A percentile compares a stretch with the other conserved stretches of the same genome.
These are phyloP conservation scores for Penicillium sp. DNA, from an alignment of 2,329 filamentous ascomycete species.

Conservation along the genomic window DNA sequence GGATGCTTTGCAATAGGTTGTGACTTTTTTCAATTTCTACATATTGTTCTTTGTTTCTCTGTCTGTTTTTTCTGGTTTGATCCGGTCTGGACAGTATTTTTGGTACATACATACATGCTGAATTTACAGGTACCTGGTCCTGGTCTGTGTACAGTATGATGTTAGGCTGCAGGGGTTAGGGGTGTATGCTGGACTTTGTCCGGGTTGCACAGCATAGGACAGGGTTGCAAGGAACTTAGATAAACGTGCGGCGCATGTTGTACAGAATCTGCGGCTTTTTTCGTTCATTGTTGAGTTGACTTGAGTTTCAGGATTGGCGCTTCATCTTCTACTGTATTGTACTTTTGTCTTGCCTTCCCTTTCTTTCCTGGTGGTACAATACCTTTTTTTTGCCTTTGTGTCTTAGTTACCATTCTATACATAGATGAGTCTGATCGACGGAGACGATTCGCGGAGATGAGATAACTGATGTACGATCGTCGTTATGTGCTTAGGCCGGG, in stretches of 20 bases:
- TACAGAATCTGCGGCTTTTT: constrained; percentile 5
- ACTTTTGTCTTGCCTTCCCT: constrained; percentile 1
- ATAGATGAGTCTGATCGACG: no score
- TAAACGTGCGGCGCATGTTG: constrained; percentile 15
- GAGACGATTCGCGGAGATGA: no score
- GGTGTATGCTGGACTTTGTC: not conserved
- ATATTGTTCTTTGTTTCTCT: not conserved
- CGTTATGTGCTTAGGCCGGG: not conserved
- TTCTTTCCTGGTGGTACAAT: not conserved
- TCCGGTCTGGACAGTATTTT: not conserved
- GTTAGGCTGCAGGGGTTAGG: constrained; percentile 39
- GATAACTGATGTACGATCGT: not conserved
- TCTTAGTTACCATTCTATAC: no score
- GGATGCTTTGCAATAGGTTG: constrained; percentile 54
- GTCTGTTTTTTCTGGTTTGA: not conserved
- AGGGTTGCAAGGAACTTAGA: constrained; percentile 6
- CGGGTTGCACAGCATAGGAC: constrained; percentile 13
- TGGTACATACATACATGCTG: not conserved
- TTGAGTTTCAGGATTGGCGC: not conserved
- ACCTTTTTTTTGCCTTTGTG: not conserved
- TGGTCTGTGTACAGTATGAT: not conserved
- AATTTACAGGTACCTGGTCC: not conserved
- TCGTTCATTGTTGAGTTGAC: not conserved
- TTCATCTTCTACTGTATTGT: not conserved
- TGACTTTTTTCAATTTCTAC: not conserved